A percentile compares a stretch with the other conserved stretches of the same genome.
Conservation (phyloP, 306 rosid species). For the Quercus variabilis region DNA sequence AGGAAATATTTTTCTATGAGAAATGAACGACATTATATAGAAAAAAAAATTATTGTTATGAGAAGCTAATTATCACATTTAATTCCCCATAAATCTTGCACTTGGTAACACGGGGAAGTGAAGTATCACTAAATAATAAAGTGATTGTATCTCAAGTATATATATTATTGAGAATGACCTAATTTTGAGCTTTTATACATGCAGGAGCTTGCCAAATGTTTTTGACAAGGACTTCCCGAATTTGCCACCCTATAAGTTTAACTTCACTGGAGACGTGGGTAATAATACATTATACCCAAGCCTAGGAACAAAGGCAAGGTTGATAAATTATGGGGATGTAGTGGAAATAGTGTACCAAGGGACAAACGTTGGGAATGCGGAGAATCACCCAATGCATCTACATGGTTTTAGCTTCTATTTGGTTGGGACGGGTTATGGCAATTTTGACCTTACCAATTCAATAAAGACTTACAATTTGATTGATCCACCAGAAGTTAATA, state of each 20-base stretch:
- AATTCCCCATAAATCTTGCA: too few relatives aligned
- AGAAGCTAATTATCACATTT: too few relatives aligned
- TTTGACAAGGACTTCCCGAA: slow-evolving; percentile 25
- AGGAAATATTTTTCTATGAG: too few relatives aligned
- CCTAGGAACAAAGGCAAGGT: slow-evolving; percentile 24
- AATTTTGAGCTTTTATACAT: not conserved
- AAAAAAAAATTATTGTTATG: too few relatives aligned
- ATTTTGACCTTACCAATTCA: not conserved
- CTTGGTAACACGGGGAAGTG: too few relatives aligned
- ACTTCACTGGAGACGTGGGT: slow-evolving; percentile 39
- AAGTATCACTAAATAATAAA: too few relatives aligned
- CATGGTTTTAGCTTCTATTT: slow-evolving; percentile 44
- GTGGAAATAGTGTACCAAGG: slow-evolving; percentile 50
- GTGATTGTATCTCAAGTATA: too few relatives aligned
- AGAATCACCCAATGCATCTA: slow-evolving; percentile 50
- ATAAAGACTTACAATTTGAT: slow-evolving; percentile 26
- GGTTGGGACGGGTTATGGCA: slow-evolving; percentile 35
- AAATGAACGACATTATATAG: too few relatives aligned
- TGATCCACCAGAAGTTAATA: slow-evolving; percentile 28
- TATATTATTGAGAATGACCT: too few relatives aligned
- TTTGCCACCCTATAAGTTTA: slow-evolving; percentile 23
- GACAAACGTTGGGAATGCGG: slow-evolving; percentile 25
- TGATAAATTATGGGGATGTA: slow-evolving; percentile 24
- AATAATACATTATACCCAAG: slow-evolving; percentile 10
- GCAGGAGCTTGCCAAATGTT: slow-evolving; percentile 30